Percentiles rank a stretch among this genome's conserved stretches.
These are phyloP conservation scores for Astrothelium subdiscretum DNA, from an alignment of 495 filamentous ascomycete species.

Conservation along the genomic window DNA sequence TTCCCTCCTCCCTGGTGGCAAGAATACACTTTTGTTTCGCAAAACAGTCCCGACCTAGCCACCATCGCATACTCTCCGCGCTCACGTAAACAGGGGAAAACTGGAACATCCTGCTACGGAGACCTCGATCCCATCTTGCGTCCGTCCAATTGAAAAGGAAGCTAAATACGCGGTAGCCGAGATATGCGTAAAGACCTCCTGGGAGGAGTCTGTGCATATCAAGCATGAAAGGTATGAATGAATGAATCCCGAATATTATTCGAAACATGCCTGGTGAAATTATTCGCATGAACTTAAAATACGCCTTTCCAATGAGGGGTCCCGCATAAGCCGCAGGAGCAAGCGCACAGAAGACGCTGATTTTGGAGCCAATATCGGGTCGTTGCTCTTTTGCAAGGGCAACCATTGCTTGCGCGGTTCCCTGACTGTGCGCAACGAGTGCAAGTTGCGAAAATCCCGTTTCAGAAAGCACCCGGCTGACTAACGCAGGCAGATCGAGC, in stretches of 20 bases:
- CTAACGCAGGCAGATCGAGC: constrained; percentile 79
- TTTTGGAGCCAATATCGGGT: constrained; percentile 70
- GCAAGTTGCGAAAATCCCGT: constrained; percentile 78
- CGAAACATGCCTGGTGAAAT: constrained; percentile 69
- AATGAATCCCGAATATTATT: constrained; percentile 80
- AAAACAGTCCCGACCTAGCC: constrained; percentile 85
- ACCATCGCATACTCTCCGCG: constrained; percentile 90
- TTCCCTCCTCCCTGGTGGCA: constrained; percentile 56
- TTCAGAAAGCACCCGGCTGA: constrained; percentile 68
- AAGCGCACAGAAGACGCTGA: constrained; percentile 87
- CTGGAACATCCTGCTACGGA: constrained; percentile 78
- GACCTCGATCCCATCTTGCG: constrained; percentile 66
- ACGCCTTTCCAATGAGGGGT: constrained; percentile 71
- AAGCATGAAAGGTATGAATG: constrained; percentile 96
- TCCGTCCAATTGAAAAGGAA: constrained; percentile 91
- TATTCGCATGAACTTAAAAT: constrained; percentile 83
- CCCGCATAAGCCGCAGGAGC: constrained; percentile 90
- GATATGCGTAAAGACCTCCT: constrained; percentile 59
- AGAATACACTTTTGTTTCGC: constrained; percentile 87
- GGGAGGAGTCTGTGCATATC: constrained; percentile 57
- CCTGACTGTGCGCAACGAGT: constrained; percentile 81
- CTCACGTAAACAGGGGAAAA: constrained; percentile 86
- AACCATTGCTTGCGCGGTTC: constrained; percentile 81
- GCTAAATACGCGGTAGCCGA: constrained; percentile 83
- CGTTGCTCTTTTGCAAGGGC: constrained; percentile 87